Evolutionary conservation across 805 yeast genomes (phyloP).

Genomic region (Saccharomycopsis selenospora): DNA sequence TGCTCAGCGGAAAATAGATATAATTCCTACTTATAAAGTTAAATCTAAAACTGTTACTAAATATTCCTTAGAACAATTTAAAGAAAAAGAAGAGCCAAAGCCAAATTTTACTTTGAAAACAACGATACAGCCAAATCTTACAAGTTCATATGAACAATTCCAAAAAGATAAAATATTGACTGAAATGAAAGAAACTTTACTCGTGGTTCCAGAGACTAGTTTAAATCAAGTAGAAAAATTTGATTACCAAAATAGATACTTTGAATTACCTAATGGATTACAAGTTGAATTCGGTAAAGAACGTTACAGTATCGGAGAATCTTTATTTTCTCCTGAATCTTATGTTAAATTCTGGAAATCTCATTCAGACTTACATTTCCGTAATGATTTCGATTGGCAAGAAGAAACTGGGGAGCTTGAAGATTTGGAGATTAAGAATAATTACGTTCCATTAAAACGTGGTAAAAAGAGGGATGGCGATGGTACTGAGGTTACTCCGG

Average conservation of each 20-base stretch:
- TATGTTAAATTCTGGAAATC: conserved; percentile 28
- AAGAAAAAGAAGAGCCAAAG: conserved; percentile 2
- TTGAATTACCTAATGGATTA: conserved; percentile 76
- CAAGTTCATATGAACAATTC: conserved; percentile 47
- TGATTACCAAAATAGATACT: conserved; percentile 34
- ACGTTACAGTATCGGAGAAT: conserved; percentile 59
- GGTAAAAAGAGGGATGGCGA: conserved; percentile 32
- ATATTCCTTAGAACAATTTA: conserved; percentile 14
- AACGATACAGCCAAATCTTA: conserved; percentile 32
- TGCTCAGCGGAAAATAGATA: conserved; percentile 27
- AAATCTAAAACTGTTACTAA: conserved; percentile 35
- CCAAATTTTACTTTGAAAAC: conserved; percentile 27
- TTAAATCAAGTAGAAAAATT: conserved; percentile 24
- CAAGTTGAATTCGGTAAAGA: conserved; percentile 51
- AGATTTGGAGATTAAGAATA: conserved; percentile 41
- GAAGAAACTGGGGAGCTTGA: conserved; percentile 50
- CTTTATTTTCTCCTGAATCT: conserved; percentile 58
- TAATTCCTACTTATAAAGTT: conserved; percentile 44
- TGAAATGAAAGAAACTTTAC: conserved; percentile 68
- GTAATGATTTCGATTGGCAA: conserved; percentile 26
- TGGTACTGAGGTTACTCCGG: conserved; percentile 5
- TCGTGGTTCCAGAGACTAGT: conserved; percentile 45
- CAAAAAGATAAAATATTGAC: conserved; percentile 50
- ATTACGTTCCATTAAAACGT: conserved; percentile 70
- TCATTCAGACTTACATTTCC: conserved; percentile 9